Percentiles rank a stretch among this genome's conserved stretches.
Evolutionary conservation across 169 alveolate genomes (phyloP).

Genomic region (Eimeria brunetti): DNA sequence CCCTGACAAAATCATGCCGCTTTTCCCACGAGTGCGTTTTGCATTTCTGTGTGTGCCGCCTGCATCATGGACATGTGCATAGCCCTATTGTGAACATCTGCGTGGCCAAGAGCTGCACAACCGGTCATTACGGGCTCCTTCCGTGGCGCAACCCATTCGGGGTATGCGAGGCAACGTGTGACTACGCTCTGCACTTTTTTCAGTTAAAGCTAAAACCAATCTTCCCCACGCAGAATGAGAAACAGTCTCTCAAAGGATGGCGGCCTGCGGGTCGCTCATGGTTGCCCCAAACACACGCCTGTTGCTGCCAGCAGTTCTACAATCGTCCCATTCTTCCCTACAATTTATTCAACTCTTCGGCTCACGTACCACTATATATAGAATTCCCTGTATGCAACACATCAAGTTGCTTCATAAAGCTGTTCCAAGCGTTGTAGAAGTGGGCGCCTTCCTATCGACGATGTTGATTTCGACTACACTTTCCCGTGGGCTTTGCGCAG

Average conservation of each 20-base stretch:
- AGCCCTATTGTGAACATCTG: too few relatives aligned
- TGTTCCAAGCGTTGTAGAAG: neutral
- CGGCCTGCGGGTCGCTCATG: too few relatives aligned
- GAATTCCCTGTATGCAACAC: too few relatives aligned
- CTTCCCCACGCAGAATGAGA: neutral
- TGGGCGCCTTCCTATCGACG: neutral
- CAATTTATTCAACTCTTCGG: too few relatives aligned
- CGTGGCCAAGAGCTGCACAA: neutral
- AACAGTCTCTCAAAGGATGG: neutral
- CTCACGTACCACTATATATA: too few relatives aligned
- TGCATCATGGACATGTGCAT: neutral
- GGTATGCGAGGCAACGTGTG: neutral
- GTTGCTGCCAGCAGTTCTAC: neutral
- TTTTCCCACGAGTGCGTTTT: too few relatives aligned
- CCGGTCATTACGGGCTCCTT: neutral
- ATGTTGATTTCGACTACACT: neutral
- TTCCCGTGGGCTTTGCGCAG: neutral
- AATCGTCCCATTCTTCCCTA: neutral
- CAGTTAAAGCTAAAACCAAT: neutral
- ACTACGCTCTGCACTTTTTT: too few relatives aligned
- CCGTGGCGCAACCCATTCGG: neutral
- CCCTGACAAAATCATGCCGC: neutral
- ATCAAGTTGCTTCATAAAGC: too few relatives aligned
- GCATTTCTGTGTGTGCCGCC: neutral
- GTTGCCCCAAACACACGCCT: neutral